phyloP scores from a whole-genome alignment of 75 land plant genomes.

The Cryptomeria japonica region DNA sequence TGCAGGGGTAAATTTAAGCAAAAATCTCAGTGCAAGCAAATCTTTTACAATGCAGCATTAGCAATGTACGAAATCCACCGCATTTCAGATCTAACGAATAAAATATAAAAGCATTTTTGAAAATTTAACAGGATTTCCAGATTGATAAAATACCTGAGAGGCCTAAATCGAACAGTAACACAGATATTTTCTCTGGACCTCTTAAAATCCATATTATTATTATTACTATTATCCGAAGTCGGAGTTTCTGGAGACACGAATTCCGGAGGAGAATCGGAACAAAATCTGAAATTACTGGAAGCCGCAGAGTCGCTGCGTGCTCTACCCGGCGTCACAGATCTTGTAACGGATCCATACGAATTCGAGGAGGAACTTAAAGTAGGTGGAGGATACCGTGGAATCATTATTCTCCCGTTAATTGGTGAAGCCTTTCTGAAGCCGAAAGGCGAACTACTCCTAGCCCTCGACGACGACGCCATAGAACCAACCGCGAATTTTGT shows the following conservation, averaged over 20 bases:
- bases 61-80: no score
- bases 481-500: neutral
- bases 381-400: constrained; percentile 29
- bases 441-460: constrained; percentile 77
- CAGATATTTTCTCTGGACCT: constrained; percentile 79
- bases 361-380: constrained; percentile 40
- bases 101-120: neutral
- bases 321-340: constrained; percentile 68
- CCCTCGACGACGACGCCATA: constrained; percentile 48
- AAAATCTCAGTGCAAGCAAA: neutral
- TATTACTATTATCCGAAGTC: constrained; percentile 17
- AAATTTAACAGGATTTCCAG: neutral
- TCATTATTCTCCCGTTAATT: constrained; percentile 24
- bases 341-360: constrained; percentile 28
- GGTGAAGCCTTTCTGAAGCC: constrained; percentile 45
- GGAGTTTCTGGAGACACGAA: constrained; percentile 46
- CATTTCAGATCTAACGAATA: constrained; percentile 1
- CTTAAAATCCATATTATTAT: constrained; percentile 18
- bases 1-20: neutral
- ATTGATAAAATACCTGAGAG: constrained; percentile 62
- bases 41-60: constrained; percentile 4
- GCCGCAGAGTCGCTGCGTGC: constrained; percentile 17
- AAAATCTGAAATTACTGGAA: constrained; percentile 16
- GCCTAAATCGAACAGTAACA: constrained; percentile 90
- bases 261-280: constrained; percentile 13